A percentile compares a stretch with the other conserved stretches of the same genome.
Evolutionary conservation across 2,329 filamentous ascomycete species (phyloP).

Genomic region (Talaromyces verruculosus): DNA sequence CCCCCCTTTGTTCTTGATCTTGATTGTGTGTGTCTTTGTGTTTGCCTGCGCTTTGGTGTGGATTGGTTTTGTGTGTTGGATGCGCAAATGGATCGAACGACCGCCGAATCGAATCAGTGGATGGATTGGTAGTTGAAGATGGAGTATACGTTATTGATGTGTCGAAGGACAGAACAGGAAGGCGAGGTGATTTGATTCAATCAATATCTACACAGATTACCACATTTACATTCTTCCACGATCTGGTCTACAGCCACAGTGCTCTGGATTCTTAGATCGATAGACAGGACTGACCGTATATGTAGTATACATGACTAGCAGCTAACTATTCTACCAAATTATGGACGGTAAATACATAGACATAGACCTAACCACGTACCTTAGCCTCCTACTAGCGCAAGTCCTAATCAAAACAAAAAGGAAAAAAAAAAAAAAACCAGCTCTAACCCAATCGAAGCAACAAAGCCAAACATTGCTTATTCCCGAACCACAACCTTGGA

Average conservation of each 20-base stretch:
- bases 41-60: neutral
- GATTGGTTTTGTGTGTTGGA: neutral
- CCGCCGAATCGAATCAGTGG: neutral
- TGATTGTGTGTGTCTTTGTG: conserved; percentile 6
- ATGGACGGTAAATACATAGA: neutral
- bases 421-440: neutral
- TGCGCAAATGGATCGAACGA: neutral
- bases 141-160: neutral
- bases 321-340: neutral
- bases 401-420: neutral
- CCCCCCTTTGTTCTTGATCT: conserved; percentile 9
- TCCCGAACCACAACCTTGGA: conserved; percentile 9
- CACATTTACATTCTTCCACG: neutral
- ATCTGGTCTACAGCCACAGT: neutral
- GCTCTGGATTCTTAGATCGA: neutral
- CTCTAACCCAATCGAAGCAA: neutral
- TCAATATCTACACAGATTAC: neutral
- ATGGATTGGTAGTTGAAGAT: neutral
- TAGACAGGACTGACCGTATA: neutral
- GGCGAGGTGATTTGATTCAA: conserved; percentile 5
- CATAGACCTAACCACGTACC: neutral
- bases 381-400: neutral
- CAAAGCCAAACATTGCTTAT: conserved; percentile 12
- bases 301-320: neutral
- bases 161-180: neutral